These are phyloP conservation scores for Trichoderma koningiopsis DNA, from an alignment of 2,329 filamentous ascomycete species.

Conservation along the genomic window DNA sequence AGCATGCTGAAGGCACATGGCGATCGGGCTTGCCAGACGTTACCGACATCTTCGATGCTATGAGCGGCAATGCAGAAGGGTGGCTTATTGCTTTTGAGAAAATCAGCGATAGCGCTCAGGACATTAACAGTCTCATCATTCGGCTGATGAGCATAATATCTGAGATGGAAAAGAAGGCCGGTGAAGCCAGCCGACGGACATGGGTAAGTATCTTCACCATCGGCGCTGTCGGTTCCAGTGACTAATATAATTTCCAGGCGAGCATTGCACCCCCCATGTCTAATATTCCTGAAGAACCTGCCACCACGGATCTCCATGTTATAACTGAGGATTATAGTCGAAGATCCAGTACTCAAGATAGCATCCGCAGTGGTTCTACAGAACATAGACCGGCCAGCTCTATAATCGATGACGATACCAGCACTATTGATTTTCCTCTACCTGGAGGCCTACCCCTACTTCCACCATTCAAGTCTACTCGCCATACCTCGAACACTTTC, in stretches of 20 bases:
- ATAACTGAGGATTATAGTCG: background rate
- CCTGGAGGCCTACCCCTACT: conserved; percentile 31
- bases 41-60: conserved; percentile 77
- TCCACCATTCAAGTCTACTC: conserved; percentile 25
- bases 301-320: conserved; percentile 15
- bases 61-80: conserved; percentile 89
- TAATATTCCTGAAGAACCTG: conserved; percentile 1
- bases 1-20: conserved; percentile 63
- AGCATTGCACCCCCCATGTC: conserved; percentile 29
- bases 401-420: conserved; percentile 26
- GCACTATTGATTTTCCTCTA: conserved; percentile 31
- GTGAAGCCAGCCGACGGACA: conserved; percentile 77
- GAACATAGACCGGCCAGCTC: conserved; percentile 22
- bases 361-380: conserved; percentile 29
- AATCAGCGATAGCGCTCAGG: conserved; percentile 71
- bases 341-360: conserved; percentile 22
- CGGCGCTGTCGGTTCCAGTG: background rate
- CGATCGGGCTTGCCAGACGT: conserved; percentile 64
- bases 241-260: conserved; percentile 26
- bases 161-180: conserved; percentile 85
- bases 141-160: conserved; percentile 76
- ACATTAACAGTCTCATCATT: conserved; percentile 68
- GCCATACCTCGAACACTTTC: conserved; percentile 8
- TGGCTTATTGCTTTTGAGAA: conserved; percentile 82
- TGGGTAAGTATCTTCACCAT: conserved; percentile 56